These are phyloP conservation scores for Phenoliferia sp. DNA, from an alignment of 1,284 basidiomycete species.

Conservation along the genomic window DNA sequence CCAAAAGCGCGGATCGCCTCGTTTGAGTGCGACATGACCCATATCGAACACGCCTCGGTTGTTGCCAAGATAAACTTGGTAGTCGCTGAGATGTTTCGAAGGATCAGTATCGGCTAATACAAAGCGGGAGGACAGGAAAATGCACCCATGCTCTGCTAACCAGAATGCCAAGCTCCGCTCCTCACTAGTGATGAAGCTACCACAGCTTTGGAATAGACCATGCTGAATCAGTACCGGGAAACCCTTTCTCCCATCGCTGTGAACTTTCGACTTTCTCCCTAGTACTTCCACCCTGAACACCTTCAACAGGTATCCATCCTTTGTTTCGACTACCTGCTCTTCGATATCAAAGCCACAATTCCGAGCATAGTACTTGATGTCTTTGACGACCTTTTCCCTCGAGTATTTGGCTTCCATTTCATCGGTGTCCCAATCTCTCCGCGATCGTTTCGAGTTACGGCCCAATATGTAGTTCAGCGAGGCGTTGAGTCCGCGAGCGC, in stretches of 20 bases:
- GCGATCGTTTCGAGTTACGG: conserved; percentile 20
- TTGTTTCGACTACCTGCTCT: conserved; percentile 54
- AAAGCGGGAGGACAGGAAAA: neutral
- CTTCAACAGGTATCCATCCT: conserved; percentile 55
- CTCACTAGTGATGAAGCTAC: conserved; percentile 59
- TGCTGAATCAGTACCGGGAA: conserved; percentile 59
- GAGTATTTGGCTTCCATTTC: conserved; percentile 47
- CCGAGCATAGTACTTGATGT: conserved; percentile 55
- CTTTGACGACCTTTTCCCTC: conserved; percentile 51
- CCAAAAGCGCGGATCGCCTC: conserved; percentile 57
- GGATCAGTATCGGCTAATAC: no score
- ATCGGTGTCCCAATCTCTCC: conserved; percentile 50
- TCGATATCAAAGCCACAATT: conserved; percentile 55
- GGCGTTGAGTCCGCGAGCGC: neutral
- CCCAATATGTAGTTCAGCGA: neutral
- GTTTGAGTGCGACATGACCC: conserved; percentile 52
- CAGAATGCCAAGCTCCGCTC: conserved; percentile 59
- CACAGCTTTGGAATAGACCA: conserved; percentile 59
- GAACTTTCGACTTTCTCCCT: conserved; percentile 41
- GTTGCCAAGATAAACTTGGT: conserved; percentile 60
- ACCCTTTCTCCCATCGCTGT: conserved; percentile 49
- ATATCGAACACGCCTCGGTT: conserved; percentile 58
- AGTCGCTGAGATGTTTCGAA: conserved; percentile 42
- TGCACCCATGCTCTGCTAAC: conserved; percentile 52
- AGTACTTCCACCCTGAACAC: conserved; percentile 53